Conservation (phyloP, 176 grass and related monocot species). For the Rhipidocladum racemiflorum region DNA sequence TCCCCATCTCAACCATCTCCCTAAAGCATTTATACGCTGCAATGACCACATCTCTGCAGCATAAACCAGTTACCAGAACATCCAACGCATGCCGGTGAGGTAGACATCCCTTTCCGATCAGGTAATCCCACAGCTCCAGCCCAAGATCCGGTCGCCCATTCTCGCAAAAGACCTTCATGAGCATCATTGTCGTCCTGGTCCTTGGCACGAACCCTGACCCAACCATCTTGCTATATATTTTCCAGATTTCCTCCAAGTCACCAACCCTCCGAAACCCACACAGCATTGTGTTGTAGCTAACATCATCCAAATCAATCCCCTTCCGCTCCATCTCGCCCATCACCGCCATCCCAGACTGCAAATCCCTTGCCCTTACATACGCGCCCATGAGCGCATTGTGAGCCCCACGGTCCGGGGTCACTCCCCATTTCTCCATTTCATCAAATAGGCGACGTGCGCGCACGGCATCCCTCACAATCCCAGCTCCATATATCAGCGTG, state of each 20-base stretch:
- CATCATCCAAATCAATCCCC: conserved; percentile 55
- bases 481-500: conserved; percentile 71
- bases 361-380: conserved; percentile 58
- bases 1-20: conserved; percentile 52
- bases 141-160: conserved; percentile 67
- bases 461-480: conserved; percentile 44
- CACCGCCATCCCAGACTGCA: conserved; percentile 53
- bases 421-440: conserved; percentile 60
- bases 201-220: conserved; percentile 56
- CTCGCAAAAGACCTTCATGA: conserved; percentile 85
- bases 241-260: conserved; percentile 74
- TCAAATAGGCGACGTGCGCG: conserved; percentile 60
- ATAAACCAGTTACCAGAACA: conserved; percentile 69
- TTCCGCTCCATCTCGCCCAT: conserved; percentile 72
- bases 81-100: conserved; percentile 83
- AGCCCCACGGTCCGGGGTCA: conserved; percentile 54
- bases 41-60: conserved; percentile 59
- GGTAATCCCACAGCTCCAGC: conserved; percentile 71
- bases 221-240: conserved; percentile 64
- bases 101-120: conserved; percentile 66
- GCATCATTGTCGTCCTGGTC: conserved; percentile 72
- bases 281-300: conserved; percentile 76
- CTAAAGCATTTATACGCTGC: conserved; percentile 71
- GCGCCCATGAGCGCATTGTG: conserved; percentile 73
- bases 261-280: conserved; percentile 70